Evolutionary conservation across 805 yeast genomes (phyloP), one percentile per base, ranked within the genome.

Genomic region (Candida arabinofermentans): DNA sequence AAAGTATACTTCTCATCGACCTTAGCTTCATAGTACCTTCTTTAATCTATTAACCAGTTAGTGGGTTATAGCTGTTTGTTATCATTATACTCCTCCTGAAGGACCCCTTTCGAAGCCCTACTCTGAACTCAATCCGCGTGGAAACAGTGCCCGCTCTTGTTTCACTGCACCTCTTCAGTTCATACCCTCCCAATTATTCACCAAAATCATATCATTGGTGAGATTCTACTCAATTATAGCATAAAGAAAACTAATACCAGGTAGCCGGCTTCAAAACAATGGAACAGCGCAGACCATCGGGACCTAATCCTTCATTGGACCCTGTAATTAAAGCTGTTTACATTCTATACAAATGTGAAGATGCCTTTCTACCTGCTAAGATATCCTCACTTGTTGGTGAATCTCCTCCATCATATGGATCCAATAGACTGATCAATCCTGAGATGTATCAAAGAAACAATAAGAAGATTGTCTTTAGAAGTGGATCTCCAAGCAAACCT

Each of bases 291-390:
- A 21, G 32, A 29, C 17, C 35, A 33, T 21, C 24, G n/a, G 26
- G 18, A 5, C 23, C 35, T 13, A 12, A 33, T 8, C n/a, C 18
- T 8, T 33, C 35, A 13, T 21, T 50, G 4, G 57, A 50, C 24
- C 46, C 50, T 24, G 39, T 50, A n/a, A 41, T 50, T 27, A 52
- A 49, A 36, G 54, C 48, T 12, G 53, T 52, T 8, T 48, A 44
- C 30, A 32, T 50, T 12, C 40, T 44, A 48, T 50, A 50, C 31
- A 45, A 37, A 27, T 44, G 43, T 8, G 54, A 52, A 24, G 26
- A 41, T 3, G 46, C 39, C 14, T 48, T 38, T 27, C 32, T 39
- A 18, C 47, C 50, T 16, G 44, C 37, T 8, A 33, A 36, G 18
- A 36, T 50, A 2, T 45, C 50, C 3, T 49, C 47, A 24, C 30